phyloP scores from a whole-genome alignment of 2,329 filamentous ascomycete genomes.

The Fusarium sp. region DNA sequence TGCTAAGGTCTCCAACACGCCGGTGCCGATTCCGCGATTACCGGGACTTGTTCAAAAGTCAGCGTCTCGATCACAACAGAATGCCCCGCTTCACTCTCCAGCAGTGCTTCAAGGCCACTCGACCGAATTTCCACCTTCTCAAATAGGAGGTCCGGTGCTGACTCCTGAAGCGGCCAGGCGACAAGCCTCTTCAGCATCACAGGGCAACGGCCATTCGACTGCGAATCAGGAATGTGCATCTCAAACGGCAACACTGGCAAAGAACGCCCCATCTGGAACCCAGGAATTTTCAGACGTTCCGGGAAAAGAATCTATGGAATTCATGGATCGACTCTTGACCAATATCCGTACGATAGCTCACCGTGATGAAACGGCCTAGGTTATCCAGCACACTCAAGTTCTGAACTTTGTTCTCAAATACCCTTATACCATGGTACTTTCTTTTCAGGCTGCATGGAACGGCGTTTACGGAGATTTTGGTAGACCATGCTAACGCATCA shows the following conservation, averaged over 20 bases:
- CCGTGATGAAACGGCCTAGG: constrained; percentile 22
- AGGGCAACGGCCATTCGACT: constrained; percentile 2
- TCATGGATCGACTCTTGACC: constrained; percentile 66
- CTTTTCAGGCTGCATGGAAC: constrained; percentile 13
- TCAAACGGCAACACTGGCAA: neutral
- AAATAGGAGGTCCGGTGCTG: neutral
- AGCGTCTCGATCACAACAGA: constrained; percentile 3
- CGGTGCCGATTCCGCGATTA: constrained; percentile 51
- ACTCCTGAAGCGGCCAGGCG: neutral
- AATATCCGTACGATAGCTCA: constrained; percentile 61
- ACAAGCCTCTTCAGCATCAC: constrained; percentile 1
- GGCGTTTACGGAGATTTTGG: constrained; percentile 29
- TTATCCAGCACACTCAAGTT: neutral
- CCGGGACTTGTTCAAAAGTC: constrained; percentile 22
- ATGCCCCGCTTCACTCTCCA: neutral
- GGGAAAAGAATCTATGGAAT: constrained; percentile 59
- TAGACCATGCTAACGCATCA: constrained; percentile 18
- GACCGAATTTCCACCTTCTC: neutral
- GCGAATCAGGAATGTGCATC: neutral
- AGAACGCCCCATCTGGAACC: constrained; percentile 11
- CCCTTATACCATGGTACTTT: constrained; percentile 16
- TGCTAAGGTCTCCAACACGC: constrained; percentile 46
- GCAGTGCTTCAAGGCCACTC: constrained; percentile 3
- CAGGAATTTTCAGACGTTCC: constrained; percentile 59
- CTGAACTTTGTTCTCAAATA: constrained; percentile 17